Evolutionary conservation across 2,329 filamentous ascomycete genomes (phyloP).

Genomic region (Aureobasidium sp.): DNA sequence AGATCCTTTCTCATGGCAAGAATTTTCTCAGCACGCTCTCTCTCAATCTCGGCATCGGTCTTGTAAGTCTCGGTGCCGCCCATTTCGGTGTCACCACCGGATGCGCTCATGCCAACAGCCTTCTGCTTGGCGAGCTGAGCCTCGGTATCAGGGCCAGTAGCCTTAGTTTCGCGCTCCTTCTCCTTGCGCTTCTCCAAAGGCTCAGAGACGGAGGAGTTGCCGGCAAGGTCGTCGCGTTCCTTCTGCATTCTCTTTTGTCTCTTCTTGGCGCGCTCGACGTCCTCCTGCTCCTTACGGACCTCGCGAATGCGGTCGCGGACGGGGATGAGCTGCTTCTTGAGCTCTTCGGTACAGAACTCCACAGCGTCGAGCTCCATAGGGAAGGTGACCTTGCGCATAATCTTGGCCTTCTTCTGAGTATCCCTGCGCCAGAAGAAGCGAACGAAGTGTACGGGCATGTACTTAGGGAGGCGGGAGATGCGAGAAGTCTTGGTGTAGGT

Average conservation of each 20-base stretch:
- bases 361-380: slow-evolving; percentile 86
- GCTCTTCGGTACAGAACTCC: slow-evolving; percentile 89
- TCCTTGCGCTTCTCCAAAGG: slow-evolving; percentile 87
- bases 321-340: slow-evolving; percentile 75
- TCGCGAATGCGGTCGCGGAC: slow-evolving; percentile 96
- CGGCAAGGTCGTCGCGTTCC: slow-evolving; percentile 44
- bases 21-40: slow-evolving; percentile 69
- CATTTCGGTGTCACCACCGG: slow-evolving; percentile 65
- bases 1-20: slow-evolving; percentile 82
- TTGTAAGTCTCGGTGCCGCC: slow-evolving; percentile 78
- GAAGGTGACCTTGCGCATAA: slow-evolving; percentile 97
- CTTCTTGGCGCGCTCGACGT: slow-evolving; percentile 86
- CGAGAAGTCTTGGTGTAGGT: slow-evolving; percentile 85
- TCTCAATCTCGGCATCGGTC: slow-evolving; percentile 88
- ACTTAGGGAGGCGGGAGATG: slow-evolving; percentile 85
- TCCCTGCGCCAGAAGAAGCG: slow-evolving; percentile 97
- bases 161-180: slow-evolving; percentile 51
- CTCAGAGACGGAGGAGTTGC: slow-evolving; percentile 42
- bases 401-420: slow-evolving; percentile 97
- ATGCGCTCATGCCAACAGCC: slow-evolving; percentile 30
- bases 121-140: slow-evolving; percentile 44
- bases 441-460: slow-evolving; percentile 93
- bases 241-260: slow-evolving; percentile 68
- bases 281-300: slow-evolving; percentile 88
- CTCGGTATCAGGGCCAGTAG: slow-evolving; percentile 28